Base-by-base conservation (phyloP, 352 stramenopile species). In the Phytophthora fragariae region DNA sequence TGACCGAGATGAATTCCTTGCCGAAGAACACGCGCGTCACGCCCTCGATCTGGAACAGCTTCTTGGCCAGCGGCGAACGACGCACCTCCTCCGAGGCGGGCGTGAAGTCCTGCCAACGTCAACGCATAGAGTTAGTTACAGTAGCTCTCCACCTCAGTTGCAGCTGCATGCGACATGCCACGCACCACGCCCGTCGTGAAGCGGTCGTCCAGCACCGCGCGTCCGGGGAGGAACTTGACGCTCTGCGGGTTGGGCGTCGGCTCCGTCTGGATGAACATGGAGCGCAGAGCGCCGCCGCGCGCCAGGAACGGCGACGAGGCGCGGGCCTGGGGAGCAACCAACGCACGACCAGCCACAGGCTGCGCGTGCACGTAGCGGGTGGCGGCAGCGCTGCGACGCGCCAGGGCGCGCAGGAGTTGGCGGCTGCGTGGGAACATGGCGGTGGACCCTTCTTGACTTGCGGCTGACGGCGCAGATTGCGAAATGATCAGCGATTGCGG, bases 221-320 rank as follows among this genome's bases (percentile, higher is more conserved):
- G 84, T 27, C 93, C 94, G 5, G 98, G 98, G 21, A 99, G 75
- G 77, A 99, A 99, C 84, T 99, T 99, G 74, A 99, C 82, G 69
- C 90, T 98, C 79, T 97, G 92, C 53, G 98, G 98, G 84, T 99
- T 99, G 3, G 98, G 98, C 55, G 98, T 99, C 39, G 92, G 79
- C 77, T 98, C 97, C 44, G 97, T 99, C 87, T 99, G 95, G 79
- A 99, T 99, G 85, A 99, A 99, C 74, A 99, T 96, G 70, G 95
- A 81, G 81, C 95, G 77, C 69, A 86, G 41, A 39, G 93, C 74
- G 66, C 88, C 88, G 7, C 63, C 27, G 57, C 61, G 68, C 53
- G 54, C 68, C 44, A 70, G 24, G 56, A 84, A 84, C 14, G 77
- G 73, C 57, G 77, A 84, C 37, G 11, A 2, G 6, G 53, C 19